Base-by-base conservation (phyloP, 805 yeast genomes). In the Kluyveromyces dobzhanskii region DNA sequence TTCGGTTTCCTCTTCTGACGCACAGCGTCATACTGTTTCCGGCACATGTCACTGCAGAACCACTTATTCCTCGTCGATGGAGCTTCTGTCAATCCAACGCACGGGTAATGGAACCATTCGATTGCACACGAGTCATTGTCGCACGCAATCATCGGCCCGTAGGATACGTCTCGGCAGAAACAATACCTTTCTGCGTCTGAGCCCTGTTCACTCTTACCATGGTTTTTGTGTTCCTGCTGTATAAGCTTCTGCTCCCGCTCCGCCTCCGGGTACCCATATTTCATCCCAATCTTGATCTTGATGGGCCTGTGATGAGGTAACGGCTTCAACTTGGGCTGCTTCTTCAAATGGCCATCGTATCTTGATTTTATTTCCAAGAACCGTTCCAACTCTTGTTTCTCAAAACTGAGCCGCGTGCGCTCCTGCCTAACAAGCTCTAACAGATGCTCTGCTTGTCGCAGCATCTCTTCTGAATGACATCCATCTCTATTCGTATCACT, bases 91-190 rank as follows among this genome's bases (percentile, higher is more conserved):
- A 83, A 61, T 0, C 85, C 85, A 28, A 83, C 80, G 62, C 94
- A 84, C 30, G 71, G 69, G 66, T 82, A 81, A 60, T 84, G 94
- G 54, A 80, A 84, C 94, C 92, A 83, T 52, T 79, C 86, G 27
- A 61, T 69, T 43, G 74, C 66, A 61, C 97, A 88, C 27, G 74
- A 70, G 3, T 69, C 69, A 49, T 85, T 76, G 56, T 88, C 97
- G 60, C 97, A 90, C 0, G 90, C 95, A 45, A 90, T 73, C 97
- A 90, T 90, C 38, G 74, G 75, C 1, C 97, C 97, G 40, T 53
- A 61, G 5, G 75, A 67, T 1, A 61, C 64, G 4, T 62, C 59
- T 4, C 64, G 55, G 43, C 83, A 76, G 11, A 63, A 37, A 45
- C 82, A 76, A 47, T 72, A 76, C 24, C 18, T 38, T 13, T 34